Evolutionary conservation across 768 basidiomycete genomes (phyloP), one percentile per base, ranked within the genome.

Genomic region (Leucosporidium scottii): DNA sequence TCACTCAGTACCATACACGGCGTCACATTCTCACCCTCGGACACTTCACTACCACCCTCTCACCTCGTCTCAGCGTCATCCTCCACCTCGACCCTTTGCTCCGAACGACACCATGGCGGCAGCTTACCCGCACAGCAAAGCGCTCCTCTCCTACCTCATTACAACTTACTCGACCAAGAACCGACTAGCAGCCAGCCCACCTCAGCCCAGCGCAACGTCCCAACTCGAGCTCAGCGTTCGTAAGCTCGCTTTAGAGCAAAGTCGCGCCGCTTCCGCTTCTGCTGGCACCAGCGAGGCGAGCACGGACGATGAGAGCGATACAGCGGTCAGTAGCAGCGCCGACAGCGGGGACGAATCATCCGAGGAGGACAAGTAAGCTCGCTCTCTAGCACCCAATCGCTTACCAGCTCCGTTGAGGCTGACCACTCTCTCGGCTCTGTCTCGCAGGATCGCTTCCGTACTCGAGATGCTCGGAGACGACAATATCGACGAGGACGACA

Each of bases 401-500:
- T 21, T 13, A 51, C 10, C 50, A 51, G 21, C 23, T 27, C 23
- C 5, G 13, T 27, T n/a, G 34, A 34, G 2, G 23, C 50, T 51
- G 9, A 27, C 50, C 50, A 8, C 21, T 17, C 10, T 34, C 34
- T 48, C 53, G 15, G 3, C 5, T 8, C 7, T 34, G 3, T 13
- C 18, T 6, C 39, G 27, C 66, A 59, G 64, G 53, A 60, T 61
- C 27, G 60, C 53, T 6, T n/a, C 27, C 34, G 61, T 71, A 17
- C 44, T 71, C 51, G 21, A 39, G 1, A 61, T 68, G 64, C 64
- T 71, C 10, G 64, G 53, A 28, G 66, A 68, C 34, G 57, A 59
- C 21, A 27, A 18, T 4, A 59, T 72, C 1, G 71, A 72, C 50
- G 71, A 72, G 62, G 71, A 72, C 12, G 71, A 72, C 55, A 72